These are phyloP conservation scores for Nakaseomyces delphensis DNA, from an alignment of 1,139 yeast species.

Conservation along the genomic window DNA sequence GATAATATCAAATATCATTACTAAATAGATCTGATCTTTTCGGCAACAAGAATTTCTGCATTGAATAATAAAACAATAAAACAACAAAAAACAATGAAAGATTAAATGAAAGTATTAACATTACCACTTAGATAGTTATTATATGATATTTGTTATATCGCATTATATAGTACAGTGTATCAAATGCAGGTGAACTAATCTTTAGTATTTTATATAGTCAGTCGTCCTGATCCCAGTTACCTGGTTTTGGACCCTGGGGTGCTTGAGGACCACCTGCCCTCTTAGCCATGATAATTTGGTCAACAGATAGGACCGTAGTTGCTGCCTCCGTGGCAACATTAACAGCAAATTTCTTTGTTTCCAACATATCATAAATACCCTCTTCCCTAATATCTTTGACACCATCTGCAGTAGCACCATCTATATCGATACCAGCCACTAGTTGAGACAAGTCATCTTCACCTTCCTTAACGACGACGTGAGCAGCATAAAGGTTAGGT, in stretches of 20 bases:
- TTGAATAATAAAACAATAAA: neutral
- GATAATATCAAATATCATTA: no score
- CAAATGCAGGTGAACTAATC: neutral
- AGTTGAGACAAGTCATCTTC: slow-evolving; percentile 32
- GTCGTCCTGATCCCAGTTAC: slow-evolving; percentile 97
- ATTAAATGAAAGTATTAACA: neutral
- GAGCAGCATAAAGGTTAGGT: slow-evolving; percentile 83
- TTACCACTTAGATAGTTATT: neutral
- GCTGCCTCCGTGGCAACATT: slow-evolving; percentile 95
- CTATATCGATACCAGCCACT: slow-evolving; percentile 64
- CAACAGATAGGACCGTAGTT: slow-evolving; percentile 72
- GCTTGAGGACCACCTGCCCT: slow-evolving; percentile 95
- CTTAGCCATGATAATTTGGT: slow-evolving; percentile 63
- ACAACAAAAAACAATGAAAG: neutral
- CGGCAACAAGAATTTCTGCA: no score
- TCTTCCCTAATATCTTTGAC: slow-evolving; percentile 59
- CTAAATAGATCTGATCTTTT: no score
- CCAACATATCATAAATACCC: slow-evolving; percentile 69
- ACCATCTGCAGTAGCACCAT: slow-evolving; percentile 56
- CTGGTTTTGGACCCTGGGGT: slow-evolving; percentile 71
- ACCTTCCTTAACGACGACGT: slow-evolving; percentile 35
- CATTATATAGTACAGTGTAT: slow-evolving; percentile 4
- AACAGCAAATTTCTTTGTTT: slow-evolving; percentile 79
- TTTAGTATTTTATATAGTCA: slow-evolving; percentile 26
- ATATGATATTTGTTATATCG: neutral